Evolutionary conservation across 169 alveolate genomes (phyloP), one percentile per base, ranked within the genome.

Genomic region (Cryptosporidium felis): DNA sequence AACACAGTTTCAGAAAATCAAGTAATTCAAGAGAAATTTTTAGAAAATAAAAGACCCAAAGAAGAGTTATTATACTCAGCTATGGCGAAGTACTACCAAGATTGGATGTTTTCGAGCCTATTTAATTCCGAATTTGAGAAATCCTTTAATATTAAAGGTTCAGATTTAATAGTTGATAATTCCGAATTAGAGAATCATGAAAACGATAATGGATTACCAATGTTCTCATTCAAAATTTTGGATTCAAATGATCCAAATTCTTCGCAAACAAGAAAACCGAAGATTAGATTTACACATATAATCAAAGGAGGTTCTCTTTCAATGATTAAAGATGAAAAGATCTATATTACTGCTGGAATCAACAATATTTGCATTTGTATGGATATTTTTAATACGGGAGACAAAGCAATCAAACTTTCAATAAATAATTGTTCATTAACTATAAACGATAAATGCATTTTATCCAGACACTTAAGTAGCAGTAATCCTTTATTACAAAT

Each of bases 281-380:
- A 18, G 12, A 21, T 49, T 8, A 49, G 34, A 38, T 12, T 74
- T 5, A 74, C 85, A 6, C 61, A 56, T 74, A 74, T 74, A 9
- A 53, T 74, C 28, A 74, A 56, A 56, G 85, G 85, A 5, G 85
- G 85, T 5, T 74, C 85, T 56, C 18, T 74, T 9, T 38, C 85
- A 0, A 49, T 74, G 41, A 56, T 74, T 18, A 49, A 56, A 56
- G 85, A 74, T 53, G 67, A 74, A 36, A 56, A 53, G 23, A 32
- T 56, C 3, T 74, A 53, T 21, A 49, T 74, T 21, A 74, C 67
- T 12, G 61, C 61, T 21, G 85, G 85, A 34, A 49, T 74, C 16
- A 49, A 58, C 12, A 56, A 74, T 53, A 74, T 74, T 16, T 49
- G 74, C 56, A 18, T 74, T 32, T 49, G 74, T 34, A 18, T 74